Base-by-base conservation (phyloP, 371 early-diverging fungal genomes). In the Vittaforma corneae region DNA sequence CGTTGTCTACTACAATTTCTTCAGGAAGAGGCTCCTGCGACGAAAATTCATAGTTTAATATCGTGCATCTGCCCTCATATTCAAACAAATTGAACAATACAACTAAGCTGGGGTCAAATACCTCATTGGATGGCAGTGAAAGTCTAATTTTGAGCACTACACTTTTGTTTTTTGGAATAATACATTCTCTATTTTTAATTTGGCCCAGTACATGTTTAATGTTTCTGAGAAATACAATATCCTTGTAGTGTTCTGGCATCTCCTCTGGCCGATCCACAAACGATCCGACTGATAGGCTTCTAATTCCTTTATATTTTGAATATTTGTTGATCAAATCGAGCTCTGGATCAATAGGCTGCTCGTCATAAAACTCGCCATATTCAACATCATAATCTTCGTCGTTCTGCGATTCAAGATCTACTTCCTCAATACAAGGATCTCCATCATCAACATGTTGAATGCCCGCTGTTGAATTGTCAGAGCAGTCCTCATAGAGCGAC, bases 171-270 rank as follows among this genome's bases (percentile, higher is more conserved):
- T 40, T 28, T 28, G 46, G 37, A 44, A 65, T 53, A 11, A 42
- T 29, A 38, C 62, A 62, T 40, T 62, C 37, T 37, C 42, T 57
- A 18, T 58, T 65, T 5, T 30, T 4, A 16, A 73, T 47, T n/a
- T 42, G n/a, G 5, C 38, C 72, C 20, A 73, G 55, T 3, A 62
- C 47, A 2, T 33, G 32, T 32, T 47, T 65, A 18, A 47, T 54
- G 40, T 73, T 62, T 51, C 67, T 63, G 59, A 69, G 66, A 65
- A 71, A 67, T 38, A 66, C 57, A 37, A 78, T 42, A 56, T 75
- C 42, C 45, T 62, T 61, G 52, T 78, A 62, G 65, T 73, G 46
- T 26, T 66, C 62, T 28, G 63, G 72, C 37, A 57, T 68, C 35
- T 26, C 62, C 38, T 67, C 60, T 55, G 67, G 56, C 45, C 4